Percentiles rank a stretch among this genome's conserved stretches.
These are phyloP conservation scores for Aspergillus bertholletiae DNA, from an alignment of 495 filamentous ascomycete genomes.

Conservation along the genomic window DNA sequence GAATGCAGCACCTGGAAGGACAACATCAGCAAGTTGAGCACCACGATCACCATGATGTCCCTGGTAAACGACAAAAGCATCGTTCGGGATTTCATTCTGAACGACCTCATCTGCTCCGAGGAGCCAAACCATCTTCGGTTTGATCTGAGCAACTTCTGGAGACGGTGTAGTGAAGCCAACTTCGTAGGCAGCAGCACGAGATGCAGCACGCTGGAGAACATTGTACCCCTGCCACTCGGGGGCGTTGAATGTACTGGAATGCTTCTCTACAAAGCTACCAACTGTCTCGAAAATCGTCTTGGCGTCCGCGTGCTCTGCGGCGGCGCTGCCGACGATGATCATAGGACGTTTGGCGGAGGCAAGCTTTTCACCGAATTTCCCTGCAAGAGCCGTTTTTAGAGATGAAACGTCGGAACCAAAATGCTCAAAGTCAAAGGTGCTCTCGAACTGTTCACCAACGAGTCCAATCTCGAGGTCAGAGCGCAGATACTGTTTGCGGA, in stretches of 20 bases:
- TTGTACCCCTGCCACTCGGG: slow-evolving; percentile 97
- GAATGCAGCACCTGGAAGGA: slow-evolving; percentile 91
- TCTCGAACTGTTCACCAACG: slow-evolving; percentile 85
- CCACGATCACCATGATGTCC: slow-evolving; percentile 95
- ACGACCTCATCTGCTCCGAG: slow-evolving; percentile 90
- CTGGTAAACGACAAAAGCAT: slow-evolving; percentile 95
- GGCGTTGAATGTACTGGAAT: slow-evolving; percentile 79
- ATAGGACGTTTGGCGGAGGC: slow-evolving; percentile 84
- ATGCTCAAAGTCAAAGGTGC: slow-evolving; percentile 90
- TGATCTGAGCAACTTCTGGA: slow-evolving; percentile 68
- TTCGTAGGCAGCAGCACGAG: slow-evolving; percentile 88
- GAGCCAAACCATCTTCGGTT: slow-evolving; percentile 94
- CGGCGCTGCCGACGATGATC: slow-evolving; percentile 90
- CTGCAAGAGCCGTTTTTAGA: slow-evolving; percentile 80
- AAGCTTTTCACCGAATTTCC: slow-evolving; percentile 87
- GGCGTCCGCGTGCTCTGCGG: slow-evolving; percentile 82
- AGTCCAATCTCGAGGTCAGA: slow-evolving; percentile 92
- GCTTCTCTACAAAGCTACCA: slow-evolving; percentile 87
- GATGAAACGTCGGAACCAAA: slow-evolving; percentile 72
- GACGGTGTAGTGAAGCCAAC: slow-evolving; percentile 88
- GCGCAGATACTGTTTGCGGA: slow-evolving; percentile 94
- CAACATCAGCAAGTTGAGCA: slow-evolving; percentile 87
- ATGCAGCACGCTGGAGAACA: slow-evolving; percentile 88
- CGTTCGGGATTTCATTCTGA: slow-evolving; percentile 78
- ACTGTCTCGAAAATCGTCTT: slow-evolving; percentile 90